Evolutionary conservation across 2,329 filamentous ascomycete genomes (phyloP).

Genomic region (Diaporthe sp.): DNA sequence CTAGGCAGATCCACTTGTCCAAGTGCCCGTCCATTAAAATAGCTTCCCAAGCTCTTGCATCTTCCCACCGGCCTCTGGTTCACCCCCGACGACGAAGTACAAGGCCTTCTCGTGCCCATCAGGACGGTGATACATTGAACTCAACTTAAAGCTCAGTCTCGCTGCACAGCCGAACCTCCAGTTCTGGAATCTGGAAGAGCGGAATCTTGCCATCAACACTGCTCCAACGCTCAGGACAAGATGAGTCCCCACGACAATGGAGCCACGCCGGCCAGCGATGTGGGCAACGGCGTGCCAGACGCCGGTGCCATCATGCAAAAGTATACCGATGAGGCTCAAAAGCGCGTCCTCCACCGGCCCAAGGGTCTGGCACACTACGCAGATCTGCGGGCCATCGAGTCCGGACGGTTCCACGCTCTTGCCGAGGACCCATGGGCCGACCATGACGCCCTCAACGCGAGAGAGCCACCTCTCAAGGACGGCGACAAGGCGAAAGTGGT

Average conservation of each 20-base stretch:
- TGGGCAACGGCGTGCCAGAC: neutral
- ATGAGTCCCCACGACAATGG: neutral
- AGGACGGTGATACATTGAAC: neutral
- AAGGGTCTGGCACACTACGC: conserved; percentile 53
- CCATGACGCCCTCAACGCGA: conserved; percentile 49
- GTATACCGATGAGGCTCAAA: conserved; percentile 53
- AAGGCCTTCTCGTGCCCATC: neutral
- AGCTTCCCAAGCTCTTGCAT: neutral
- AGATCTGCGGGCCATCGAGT: conserved; percentile 44
- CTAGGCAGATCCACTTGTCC: neutral
- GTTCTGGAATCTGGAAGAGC: neutral
- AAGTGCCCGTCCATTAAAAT: neutral
- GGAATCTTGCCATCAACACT: neutral
- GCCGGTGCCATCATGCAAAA: conserved; percentile 42
- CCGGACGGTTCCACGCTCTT: conserved; percentile 45
- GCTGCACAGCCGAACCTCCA: neutral
- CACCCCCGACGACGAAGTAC: neutral
- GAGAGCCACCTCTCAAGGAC: conserved; percentile 19
- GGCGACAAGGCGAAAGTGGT: conserved; percentile 15
- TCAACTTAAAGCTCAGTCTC: too few species aligned
- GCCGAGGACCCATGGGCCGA: conserved; percentile 54
- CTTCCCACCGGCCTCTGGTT: neutral
- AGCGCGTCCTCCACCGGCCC: conserved; percentile 47
- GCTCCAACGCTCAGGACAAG: neutral
- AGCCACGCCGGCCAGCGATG: neutral